These are phyloP conservation scores for Larix kaempferi DNA, from an alignment of 75 land plant genomes.

Conservation along the genomic window DNA sequence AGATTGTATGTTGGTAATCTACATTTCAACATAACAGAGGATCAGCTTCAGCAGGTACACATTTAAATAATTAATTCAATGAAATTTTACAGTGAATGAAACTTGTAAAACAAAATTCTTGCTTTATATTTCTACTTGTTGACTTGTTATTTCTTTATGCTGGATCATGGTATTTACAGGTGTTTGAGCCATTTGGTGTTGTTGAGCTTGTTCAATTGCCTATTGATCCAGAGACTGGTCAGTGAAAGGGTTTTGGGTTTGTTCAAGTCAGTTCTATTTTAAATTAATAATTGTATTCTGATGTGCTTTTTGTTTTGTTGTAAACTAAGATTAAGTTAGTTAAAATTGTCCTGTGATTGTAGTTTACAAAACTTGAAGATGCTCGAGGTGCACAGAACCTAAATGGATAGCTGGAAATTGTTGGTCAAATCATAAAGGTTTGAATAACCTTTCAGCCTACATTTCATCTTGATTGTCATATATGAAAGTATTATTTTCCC, in stretches of 20 bases:
- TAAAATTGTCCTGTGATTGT: slow-evolving; percentile 12
- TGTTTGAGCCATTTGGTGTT: slow-evolving; percentile 95
- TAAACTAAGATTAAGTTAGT: not conserved
- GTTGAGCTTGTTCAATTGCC: slow-evolving; percentile 98
- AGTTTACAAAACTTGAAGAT: slow-evolving; percentile 91
- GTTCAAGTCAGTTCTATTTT: slow-evolving; percentile 56
- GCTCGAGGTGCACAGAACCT: slow-evolving; percentile 89
- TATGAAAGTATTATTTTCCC: not conserved
- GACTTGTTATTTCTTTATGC: not conserved
- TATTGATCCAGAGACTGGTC: slow-evolving; percentile 87
- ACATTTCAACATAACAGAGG: slow-evolving; percentile 87
- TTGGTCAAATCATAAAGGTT: slow-evolving; percentile 92
- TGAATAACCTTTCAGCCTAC: not conserved
- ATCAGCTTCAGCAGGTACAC: slow-evolving; percentile 80
- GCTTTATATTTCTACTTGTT: not conserved
- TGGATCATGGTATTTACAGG: slow-evolving; percentile 25
- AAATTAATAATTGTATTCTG: not conserved
- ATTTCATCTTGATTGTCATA: not conserved
- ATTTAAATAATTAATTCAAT: slow-evolving; percentile 5
- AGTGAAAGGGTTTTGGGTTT: slow-evolving; percentile 97
- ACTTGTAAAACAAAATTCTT: not conserved
- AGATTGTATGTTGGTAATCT: slow-evolving; percentile 95
- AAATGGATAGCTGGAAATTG: slow-evolving; percentile 88
- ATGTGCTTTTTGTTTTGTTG: not conserved
- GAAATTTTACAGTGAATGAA: not conserved